Conservation (phyloP, 2,329 filamentous ascomycete species). For the Talaromyces pinophilus region DNA sequence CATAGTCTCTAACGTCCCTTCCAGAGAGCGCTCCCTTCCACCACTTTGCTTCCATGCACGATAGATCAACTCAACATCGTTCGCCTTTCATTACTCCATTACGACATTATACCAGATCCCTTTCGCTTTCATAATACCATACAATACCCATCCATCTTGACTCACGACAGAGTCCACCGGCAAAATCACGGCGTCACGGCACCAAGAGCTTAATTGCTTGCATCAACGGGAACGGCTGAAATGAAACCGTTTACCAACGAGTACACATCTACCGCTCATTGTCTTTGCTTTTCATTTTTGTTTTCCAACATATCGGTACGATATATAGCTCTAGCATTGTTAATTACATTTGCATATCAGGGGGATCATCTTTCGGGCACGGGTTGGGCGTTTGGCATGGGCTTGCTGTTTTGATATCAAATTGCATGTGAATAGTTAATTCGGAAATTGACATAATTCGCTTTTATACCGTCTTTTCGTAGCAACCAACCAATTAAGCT, state of each 20-base stretch:
- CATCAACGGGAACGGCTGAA: background rate
- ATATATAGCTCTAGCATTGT: constrained; percentile 16
- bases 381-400: constrained; percentile 2
- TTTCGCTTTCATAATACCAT: constrained; percentile 2
- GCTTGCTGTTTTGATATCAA: background rate
- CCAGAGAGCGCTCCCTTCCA: constrained; percentile 36
- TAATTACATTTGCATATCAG: background rate
- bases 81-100: background rate
- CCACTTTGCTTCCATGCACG: constrained; percentile 48
- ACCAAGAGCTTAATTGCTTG: constrained; percentile 2
- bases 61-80: constrained; percentile 25
- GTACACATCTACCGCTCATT: background rate
- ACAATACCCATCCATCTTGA: constrained; percentile 3
- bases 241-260: background rate
- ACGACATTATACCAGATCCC: constrained; percentile 10
- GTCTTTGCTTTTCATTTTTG: background rate
- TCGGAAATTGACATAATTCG: background rate
- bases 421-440: constrained; percentile 1
- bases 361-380: background rate
- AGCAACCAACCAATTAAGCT: background rate
- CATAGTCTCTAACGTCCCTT: constrained; percentile 1
- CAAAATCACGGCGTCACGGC: constrained; percentile 9
- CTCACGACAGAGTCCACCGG: background rate
- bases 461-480: background rate
- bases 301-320: background rate